phyloP scores from a whole-genome alignment of 495 filamentous ascomycete species.

The Penicillium manginii region DNA sequence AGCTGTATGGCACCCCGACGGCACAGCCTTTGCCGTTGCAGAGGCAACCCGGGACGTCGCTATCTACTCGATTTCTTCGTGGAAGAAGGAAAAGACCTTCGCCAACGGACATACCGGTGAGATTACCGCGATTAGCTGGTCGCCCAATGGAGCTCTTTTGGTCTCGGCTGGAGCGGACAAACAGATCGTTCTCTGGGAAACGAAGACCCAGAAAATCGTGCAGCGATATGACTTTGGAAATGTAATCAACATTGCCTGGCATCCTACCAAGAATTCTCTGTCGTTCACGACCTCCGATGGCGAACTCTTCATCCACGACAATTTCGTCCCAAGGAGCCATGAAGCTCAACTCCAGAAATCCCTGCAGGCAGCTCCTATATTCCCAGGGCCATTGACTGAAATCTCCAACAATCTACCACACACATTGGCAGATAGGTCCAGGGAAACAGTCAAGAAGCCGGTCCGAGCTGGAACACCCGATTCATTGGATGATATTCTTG shows the following conservation, averaged over 20 bases:
- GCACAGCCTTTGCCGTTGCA: slow-evolving; percentile 83
- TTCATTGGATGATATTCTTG: slow-evolving; percentile 62
- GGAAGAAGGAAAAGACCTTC: slow-evolving; percentile 81
- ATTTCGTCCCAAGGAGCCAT: slow-evolving; percentile 73
- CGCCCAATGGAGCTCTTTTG: slow-evolving; percentile 88
- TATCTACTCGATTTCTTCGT: slow-evolving; percentile 81
- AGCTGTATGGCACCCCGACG: slow-evolving; percentile 92
- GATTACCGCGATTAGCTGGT: slow-evolving; percentile 88
- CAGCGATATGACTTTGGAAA: slow-evolving; percentile 72
- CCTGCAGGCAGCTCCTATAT: slow-evolving; percentile 80
- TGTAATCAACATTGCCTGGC: slow-evolving; percentile 86
- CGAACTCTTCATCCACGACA: slow-evolving; percentile 84
- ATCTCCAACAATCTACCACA: slow-evolving; percentile 65
- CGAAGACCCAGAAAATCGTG: slow-evolving; percentile 75
- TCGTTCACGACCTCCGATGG: slow-evolving; percentile 92
- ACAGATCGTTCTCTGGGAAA: slow-evolving; percentile 85
- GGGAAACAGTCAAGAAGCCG: slow-evolving; percentile 48
- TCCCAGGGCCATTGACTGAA: slow-evolving; percentile 77
- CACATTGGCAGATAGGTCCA: slow-evolving; percentile 58
- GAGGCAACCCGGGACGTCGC: slow-evolving; percentile 86
- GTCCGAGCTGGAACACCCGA: slow-evolving; percentile 54
- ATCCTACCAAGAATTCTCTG: slow-evolving; percentile 81
- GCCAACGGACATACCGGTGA: slow-evolving; percentile 78
- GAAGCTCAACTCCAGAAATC: slow-evolving; percentile 60
- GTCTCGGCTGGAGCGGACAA: slow-evolving; percentile 82